phyloP scores from a whole-genome alignment of 495 filamentous ascomycete genomes.

The Hypoxylon rickii region DNA sequence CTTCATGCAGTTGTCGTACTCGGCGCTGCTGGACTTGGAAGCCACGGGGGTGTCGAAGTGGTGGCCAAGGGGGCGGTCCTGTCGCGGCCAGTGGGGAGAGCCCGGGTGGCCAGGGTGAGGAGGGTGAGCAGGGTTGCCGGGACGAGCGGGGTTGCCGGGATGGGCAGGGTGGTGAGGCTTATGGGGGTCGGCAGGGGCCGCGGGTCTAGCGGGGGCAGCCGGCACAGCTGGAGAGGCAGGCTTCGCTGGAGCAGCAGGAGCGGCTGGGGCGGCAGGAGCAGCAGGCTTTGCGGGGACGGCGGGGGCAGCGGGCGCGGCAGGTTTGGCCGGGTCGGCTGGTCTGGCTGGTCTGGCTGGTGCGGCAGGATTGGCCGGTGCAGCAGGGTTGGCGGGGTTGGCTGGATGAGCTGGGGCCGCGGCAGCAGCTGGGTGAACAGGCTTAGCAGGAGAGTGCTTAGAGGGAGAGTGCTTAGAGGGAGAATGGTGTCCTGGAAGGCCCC shows the following conservation, averaged over 20 bases:
- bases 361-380: neutral
- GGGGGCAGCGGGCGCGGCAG: no score
- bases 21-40: neutral
- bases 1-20: conserved; percentile 17
- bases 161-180: neutral
- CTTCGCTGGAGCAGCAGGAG: neutral
- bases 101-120: neutral
- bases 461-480: no score
- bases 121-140: neutral
- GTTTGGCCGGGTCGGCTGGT: neutral
- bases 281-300: neutral
- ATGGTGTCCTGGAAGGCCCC: conserved; percentile 11
- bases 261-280: neutral
- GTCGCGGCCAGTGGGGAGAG: neutral
- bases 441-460: no score
- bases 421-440: neutral
- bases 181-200: neutral
- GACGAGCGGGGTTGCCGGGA: neutral
- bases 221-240: neutral
- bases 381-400: neutral
- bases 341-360: neutral
- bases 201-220: neutral
- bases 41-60: neutral
- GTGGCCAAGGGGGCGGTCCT: neutral
- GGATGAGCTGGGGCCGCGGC: no score